Evolutionary conservation across 176 grass and related monocot genomes (phyloP).

Genomic region (Aegilops speltoides): DNA sequence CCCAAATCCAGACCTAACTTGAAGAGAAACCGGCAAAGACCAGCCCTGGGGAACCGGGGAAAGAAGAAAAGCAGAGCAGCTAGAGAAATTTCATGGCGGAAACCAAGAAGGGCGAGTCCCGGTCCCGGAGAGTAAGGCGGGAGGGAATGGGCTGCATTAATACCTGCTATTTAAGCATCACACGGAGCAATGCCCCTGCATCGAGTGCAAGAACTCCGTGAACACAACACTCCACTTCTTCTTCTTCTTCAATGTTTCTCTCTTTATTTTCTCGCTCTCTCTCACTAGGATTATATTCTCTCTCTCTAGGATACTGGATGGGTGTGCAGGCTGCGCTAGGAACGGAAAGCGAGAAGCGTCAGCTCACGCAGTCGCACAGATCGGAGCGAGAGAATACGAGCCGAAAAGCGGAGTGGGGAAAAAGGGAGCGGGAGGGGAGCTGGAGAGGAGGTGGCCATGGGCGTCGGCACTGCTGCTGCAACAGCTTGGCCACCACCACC

Average conservation of each 20-base stretch:
- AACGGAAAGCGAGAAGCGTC: constrained; percentile 16
- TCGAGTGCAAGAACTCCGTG: constrained; percentile 37
- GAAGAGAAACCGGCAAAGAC: background rate
- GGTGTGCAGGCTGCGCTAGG: constrained; percentile 7
- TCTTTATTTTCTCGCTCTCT: background rate
- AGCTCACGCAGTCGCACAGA: constrained; percentile 29
- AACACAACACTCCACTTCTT: background rate
- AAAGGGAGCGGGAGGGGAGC: background rate
- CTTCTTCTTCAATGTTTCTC: too few relatives aligned
- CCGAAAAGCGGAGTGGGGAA: background rate
- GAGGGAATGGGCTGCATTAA: constrained; percentile 50
- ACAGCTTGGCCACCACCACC: constrained; percentile 19
- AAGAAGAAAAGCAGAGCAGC: background rate
- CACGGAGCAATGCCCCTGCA: constrained; percentile 53
- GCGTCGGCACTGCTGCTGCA: constrained; percentile 17
- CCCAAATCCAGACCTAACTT: constrained; percentile 2
- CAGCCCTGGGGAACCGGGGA: background rate
- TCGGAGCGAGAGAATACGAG: constrained; percentile 27
- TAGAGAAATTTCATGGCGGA: background rate
- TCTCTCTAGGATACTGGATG: background rate
- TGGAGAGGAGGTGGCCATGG: constrained; percentile 23
- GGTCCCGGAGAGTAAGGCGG: background rate
- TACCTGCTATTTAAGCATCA: constrained; percentile 42
- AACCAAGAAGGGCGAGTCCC: background rate
- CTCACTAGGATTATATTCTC: too few relatives aligned